Conservation (phyloP, 2,329 filamentous ascomycete genomes). For the Hypoxylon sp. region DNA sequence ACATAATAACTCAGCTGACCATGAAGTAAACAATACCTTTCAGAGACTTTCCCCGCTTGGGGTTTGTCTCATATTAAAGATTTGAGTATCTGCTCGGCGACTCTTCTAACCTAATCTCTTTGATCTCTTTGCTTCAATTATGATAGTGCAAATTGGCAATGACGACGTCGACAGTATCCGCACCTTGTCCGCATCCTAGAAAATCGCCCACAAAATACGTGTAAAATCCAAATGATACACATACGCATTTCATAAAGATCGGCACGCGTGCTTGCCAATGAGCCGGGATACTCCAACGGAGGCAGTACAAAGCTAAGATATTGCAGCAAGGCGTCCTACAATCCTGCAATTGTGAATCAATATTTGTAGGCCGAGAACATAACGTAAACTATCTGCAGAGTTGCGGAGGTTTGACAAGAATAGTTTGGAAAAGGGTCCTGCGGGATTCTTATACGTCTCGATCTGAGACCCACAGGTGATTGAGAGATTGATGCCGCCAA, state of each 20-base stretch:
- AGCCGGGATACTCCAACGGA: constrained; percentile 35
- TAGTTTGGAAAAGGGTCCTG: constrained; percentile 32
- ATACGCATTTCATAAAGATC: constrained; percentile 44
- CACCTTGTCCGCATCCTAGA: constrained; percentile 14
- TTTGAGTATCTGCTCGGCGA: constrained; percentile 7
- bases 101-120: constrained; percentile 4
- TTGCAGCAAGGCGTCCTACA: constrained; percentile 29
- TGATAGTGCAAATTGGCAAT: constrained; percentile 17
- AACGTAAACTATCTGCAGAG: constrained; percentile 31
- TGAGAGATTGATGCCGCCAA: constrained; percentile 10
- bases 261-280: constrained; percentile 31
- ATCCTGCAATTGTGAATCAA: constrained; percentile 36
- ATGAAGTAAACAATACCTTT: constrained; percentile 10
- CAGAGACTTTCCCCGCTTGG: constrained; percentile 14
- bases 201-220: constrained; percentile 28
- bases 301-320: constrained; percentile 30
- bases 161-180: constrained; percentile 19
- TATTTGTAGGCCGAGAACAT: constrained; percentile 30
- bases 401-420: constrained; percentile 24
- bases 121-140: neutral
- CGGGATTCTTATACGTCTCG: constrained; percentile 19
- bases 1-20: constrained; percentile 24
- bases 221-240: constrained; percentile 29
- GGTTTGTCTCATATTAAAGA: constrained; percentile 20
- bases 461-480: constrained; percentile 27